These are phyloP conservation scores for Gossypium bickii DNA, from an alignment of 345 rosid genomes.

Conservation along the genomic window DNA sequence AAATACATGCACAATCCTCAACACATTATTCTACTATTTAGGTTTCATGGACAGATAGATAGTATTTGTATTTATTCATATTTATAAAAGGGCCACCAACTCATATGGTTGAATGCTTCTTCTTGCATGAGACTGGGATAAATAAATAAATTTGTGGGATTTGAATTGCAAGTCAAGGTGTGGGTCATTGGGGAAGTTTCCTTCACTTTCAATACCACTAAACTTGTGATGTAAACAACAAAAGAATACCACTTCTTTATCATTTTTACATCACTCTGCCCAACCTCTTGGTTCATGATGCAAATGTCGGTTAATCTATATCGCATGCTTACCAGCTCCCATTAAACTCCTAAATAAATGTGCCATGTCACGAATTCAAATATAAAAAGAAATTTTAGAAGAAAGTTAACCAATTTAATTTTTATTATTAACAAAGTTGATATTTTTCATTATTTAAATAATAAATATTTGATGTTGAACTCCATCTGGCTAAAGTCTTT, in stretches of 20 bases:
- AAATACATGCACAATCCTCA: conserved; percentile 7
- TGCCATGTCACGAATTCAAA: too few species aligned
- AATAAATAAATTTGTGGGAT: neutral
- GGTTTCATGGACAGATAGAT: conserved; percentile 4
- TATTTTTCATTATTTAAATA: too few species aligned
- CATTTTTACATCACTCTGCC: too few species aligned
- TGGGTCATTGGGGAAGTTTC: conserved; percentile 22
- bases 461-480: neutral
- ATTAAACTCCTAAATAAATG: too few species aligned
- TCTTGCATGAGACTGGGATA: neutral
- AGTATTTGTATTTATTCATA: neutral
- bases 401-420: too few species aligned
- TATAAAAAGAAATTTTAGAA: too few species aligned
- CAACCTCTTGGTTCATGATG: too few species aligned
- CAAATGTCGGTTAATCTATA: too few species aligned
- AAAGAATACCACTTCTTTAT: too few species aligned
- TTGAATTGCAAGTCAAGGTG: conserved; percentile 22
- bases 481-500: neutral
- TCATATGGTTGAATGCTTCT: neutral
- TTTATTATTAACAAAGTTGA: too few species aligned
- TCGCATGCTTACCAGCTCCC: too few species aligned
- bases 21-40: neutral
- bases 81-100: neutral
- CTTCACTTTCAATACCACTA: neutral
- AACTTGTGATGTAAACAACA: neutral